phyloP scores from a whole-genome alignment of 1,139 yeast genomes.

The Pichia norvegensis region DNA sequence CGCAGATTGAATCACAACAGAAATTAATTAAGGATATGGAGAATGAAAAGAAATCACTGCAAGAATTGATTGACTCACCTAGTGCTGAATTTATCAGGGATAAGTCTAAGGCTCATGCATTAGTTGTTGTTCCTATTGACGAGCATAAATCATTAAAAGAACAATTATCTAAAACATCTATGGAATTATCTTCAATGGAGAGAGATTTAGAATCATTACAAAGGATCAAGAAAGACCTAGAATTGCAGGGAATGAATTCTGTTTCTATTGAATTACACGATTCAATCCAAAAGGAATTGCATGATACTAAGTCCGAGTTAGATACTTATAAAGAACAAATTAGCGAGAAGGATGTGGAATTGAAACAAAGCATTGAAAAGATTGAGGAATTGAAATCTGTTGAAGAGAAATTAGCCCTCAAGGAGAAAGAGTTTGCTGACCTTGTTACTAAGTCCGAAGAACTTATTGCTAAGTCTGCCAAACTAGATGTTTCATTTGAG shows the following conservation, averaged over 20 bases:
- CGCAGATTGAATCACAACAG: not conserved
- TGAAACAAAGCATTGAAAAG: not conserved
- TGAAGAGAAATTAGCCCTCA: not conserved
- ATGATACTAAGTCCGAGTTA: slow-evolving; percentile 6
- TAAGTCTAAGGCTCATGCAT: slow-evolving; percentile 24
- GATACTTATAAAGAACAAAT: not conserved
- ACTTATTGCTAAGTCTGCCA: slow-evolving; percentile 4
- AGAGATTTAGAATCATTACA: slow-evolving; percentile 10
- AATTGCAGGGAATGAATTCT: slow-evolving; percentile 11
- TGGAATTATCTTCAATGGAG: slow-evolving; percentile 10
- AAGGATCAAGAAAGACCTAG: slow-evolving; percentile 13
- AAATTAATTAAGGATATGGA: not conserved
- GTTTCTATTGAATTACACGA: slow-evolving; percentile 15
- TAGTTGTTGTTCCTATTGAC: slow-evolving; percentile 26
- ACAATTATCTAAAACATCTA: slow-evolving; percentile 4
- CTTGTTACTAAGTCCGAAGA: not conserved
- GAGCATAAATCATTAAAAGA: slow-evolving; percentile 20
- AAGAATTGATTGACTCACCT: slow-evolving; percentile 12
- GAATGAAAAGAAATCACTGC: slow-evolving; percentile 3
- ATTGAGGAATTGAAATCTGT: slow-evolving; percentile 1
- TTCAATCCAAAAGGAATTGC: slow-evolving; percentile 10
- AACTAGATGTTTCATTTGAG: slow-evolving; percentile 7
- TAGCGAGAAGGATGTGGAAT: not conserved
- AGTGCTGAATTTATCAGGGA: slow-evolving; percentile 21
- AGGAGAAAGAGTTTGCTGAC: slow-evolving; percentile 5